phyloP scores from a whole-genome alignment of 2,329 filamentous ascomycete genomes.

The Allantophomopsis lycopodina region DNA sequence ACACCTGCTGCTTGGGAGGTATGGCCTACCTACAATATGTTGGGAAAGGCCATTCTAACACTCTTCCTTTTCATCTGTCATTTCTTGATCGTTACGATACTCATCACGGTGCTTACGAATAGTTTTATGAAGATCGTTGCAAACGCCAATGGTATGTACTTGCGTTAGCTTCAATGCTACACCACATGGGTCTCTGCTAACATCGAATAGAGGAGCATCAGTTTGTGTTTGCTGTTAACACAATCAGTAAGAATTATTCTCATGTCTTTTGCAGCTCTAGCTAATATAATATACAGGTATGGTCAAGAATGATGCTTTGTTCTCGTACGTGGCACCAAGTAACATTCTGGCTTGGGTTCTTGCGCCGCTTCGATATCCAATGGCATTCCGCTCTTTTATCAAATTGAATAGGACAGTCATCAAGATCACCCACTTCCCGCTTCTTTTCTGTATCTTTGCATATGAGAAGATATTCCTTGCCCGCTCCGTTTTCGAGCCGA shows the following conservation, averaged over 20 bases:
- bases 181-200: too few relatives aligned
- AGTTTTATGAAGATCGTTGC: slow-evolving; percentile 92
- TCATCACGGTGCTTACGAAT: slow-evolving; percentile 92
- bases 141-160: slow-evolving; percentile 58
- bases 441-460: slow-evolving; percentile 73
- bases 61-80: slow-evolving; percentile 90
- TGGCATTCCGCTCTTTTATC: slow-evolving; percentile 72
- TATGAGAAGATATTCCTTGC: slow-evolving; percentile 77
- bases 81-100: slow-evolving; percentile 85
- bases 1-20: slow-evolving; percentile 88
- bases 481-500: slow-evolving; percentile 64
- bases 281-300: slow-evolving; percentile 27
- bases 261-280: too few relatives aligned
- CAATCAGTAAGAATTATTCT: slow-evolving; percentile 44
- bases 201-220: slow-evolving; percentile 47
- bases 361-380: slow-evolving; percentile 66
- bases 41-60: slow-evolving; percentile 64
- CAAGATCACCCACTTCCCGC: slow-evolving; percentile 78
- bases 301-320: slow-evolving; percentile 95
- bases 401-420: slow-evolving; percentile 81
- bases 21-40: slow-evolving; percentile 60
- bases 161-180: too few relatives aligned
- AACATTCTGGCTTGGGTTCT: slow-evolving; percentile 87
- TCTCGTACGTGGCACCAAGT: slow-evolving; percentile 83
- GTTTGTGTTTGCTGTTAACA: slow-evolving; percentile 92